A percentile compares a stretch with the other conserved stretches of the same genome.
Conservation (phyloP, 2,329 filamentous ascomycete genomes). For the Purpureocillium takamizusanense region DNA sequence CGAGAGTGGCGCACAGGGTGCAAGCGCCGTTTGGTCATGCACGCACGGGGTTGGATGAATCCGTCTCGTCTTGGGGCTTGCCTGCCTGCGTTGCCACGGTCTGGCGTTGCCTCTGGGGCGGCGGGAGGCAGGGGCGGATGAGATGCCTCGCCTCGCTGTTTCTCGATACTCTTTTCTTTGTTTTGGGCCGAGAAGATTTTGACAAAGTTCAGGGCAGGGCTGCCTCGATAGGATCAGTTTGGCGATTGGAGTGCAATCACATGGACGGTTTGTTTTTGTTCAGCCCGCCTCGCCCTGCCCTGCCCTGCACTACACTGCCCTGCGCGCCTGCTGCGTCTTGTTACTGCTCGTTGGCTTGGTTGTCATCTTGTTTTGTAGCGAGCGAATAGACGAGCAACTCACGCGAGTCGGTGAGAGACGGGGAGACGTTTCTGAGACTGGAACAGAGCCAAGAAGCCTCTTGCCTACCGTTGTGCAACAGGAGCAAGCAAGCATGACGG, state of each 20-base stretch:
- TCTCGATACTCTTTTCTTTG: constrained; percentile 4
- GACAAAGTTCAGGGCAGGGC: constrained; percentile 26
- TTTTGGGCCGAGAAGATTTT: constrained; percentile 21
- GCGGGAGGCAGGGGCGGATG: not conserved
- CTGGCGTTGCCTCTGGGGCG: not conserved
- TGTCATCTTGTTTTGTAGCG: not conserved
- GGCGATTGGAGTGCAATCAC: constrained; percentile 43
- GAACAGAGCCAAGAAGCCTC: too few species aligned
- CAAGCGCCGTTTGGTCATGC: not conserved
- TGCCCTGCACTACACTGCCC: too few species aligned
- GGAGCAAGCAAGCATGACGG: too few species aligned
- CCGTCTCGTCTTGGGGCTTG: not conserved
- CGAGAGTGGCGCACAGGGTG: too few species aligned
- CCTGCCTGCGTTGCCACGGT: not conserved
- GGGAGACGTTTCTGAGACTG: too few species aligned
- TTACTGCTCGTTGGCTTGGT: not conserved
- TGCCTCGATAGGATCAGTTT: constrained; percentile 38
- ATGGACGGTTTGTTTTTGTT: constrained; percentile 18
- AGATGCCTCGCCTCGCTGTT: not conserved
- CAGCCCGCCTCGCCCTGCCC: not conserved
- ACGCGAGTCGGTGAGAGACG: not conserved
- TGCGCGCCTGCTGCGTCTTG: not conserved
- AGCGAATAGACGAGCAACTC: constrained; percentile 1
- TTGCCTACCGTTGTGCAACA: too few species aligned
- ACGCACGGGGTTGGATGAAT: too few species aligned